These are phyloP conservation scores for Alternaria sp. DNA, from an alignment of 2,329 filamentous ascomycete genomes.

Conservation along the genomic window DNA sequence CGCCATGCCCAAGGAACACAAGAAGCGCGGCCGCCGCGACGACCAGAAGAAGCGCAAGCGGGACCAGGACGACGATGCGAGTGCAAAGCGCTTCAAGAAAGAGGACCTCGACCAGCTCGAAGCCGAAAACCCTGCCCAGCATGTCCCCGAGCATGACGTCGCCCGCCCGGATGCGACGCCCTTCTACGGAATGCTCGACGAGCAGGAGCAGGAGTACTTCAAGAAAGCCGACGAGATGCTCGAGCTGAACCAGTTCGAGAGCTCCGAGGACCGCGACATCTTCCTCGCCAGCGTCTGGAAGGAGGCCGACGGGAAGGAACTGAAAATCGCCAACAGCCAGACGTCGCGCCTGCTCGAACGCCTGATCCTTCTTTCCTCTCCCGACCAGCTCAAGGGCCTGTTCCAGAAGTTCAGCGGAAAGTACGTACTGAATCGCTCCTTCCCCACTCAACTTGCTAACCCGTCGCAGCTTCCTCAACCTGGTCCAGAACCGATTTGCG, in stretches of 20 bases:
- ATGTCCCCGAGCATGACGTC: conserved; percentile 35
- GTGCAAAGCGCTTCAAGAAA: conserved; percentile 44
- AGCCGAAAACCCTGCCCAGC: conserved; percentile 21
- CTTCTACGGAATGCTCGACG: conserved; percentile 92
- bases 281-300: conserved; percentile 80
- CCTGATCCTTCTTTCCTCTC: conserved; percentile 80
- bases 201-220: conserved; percentile 96
- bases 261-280: conserved; percentile 64
- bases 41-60: conserved; percentile 57
- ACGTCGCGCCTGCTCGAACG: conserved; percentile 92
- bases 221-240: conserved; percentile 87
- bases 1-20: conserved; percentile 67
- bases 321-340: conserved; percentile 95
- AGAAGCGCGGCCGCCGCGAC: conserved; percentile 64
- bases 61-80: conserved; percentile 38
- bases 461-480: conserved; percentile 70
- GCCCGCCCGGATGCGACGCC: conserved; percentile 63
- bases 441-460: conserved; percentile 14
- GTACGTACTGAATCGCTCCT: conserved; percentile 47
- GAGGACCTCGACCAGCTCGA: conserved; percentile 23
- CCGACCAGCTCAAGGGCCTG: conserved; percentile 81
- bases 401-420: conserved; percentile 87
- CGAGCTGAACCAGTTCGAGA: conserved; percentile 85
- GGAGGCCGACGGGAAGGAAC: conserved; percentile 88
- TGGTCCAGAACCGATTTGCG: conserved; percentile 94